Evolutionary conservation across 1,139 yeast species (phyloP).

Genomic region (Kurtzmaniella quercitrusa): DNA sequence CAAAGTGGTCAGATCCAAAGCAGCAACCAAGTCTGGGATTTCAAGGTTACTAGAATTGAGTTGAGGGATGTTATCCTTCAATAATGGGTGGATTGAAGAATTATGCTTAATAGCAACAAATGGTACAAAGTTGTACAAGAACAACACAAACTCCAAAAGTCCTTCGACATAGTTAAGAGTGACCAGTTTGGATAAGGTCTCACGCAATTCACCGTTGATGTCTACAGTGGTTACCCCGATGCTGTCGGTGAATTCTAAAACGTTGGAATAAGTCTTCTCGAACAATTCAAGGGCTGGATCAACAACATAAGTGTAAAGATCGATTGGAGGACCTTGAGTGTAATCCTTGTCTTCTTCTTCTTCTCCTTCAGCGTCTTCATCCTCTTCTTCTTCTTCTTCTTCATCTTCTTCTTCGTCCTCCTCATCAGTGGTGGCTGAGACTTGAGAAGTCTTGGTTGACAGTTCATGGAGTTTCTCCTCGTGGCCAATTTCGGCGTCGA

Average conservation of each 20-base stretch:
- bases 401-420: constrained; percentile 23
- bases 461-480: constrained; percentile 7
- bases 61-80: constrained; percentile 32
- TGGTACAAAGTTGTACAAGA: constrained; percentile 32
- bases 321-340: constrained; percentile 38
- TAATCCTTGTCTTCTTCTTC: constrained; percentile 28
- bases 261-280: constrained; percentile 24
- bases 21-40: constrained; percentile 33
- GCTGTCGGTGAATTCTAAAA: constrained; percentile 34
- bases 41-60: constrained; percentile 20
- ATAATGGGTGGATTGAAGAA: constrained; percentile 33
- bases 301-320: constrained; percentile 32
- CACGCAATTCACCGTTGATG: constrained; percentile 44
- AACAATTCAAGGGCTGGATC: constrained; percentile 35
- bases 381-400: constrained; percentile 19
- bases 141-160: constrained; percentile 32
- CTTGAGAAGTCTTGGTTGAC: constrained; percentile 2
- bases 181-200: constrained; percentile 44
- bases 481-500: constrained; percentile 12
- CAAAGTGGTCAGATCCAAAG: constrained; percentile 24
- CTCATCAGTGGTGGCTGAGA: constrained; percentile 11
- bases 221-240: constrained; percentile 39
- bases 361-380: constrained; percentile 20
- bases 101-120: constrained; percentile 37
- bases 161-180: constrained; percentile 43